Percentiles rank a stretch among this genome's conserved stretches.
Conservation (phyloP, 208 protist species). For the Sergeia podlipaevii region DNA sequence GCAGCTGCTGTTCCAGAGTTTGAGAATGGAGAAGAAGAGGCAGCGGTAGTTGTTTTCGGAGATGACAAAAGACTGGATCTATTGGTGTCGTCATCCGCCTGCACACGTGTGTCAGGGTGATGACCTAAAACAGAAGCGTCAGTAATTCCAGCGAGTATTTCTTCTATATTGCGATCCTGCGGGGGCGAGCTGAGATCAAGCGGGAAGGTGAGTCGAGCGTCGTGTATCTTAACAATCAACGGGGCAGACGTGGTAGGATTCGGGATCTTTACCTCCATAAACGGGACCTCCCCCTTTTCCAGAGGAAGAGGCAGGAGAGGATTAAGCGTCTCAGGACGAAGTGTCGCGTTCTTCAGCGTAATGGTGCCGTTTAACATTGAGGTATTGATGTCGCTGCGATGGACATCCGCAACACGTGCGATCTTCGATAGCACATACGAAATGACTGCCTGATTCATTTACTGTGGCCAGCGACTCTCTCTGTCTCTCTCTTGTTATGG, state of each 20-base stretch:
- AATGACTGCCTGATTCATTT: conserved; percentile 67
- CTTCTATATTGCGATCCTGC: conserved; percentile 34
- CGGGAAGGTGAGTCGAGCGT: conserved; percentile 22
- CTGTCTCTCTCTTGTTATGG: too few species aligned
- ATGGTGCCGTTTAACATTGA: conserved; percentile 47
- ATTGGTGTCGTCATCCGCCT: conserved; percentile 9
- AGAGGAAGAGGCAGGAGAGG: conserved; percentile 54
- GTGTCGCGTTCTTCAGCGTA: conserved; percentile 38
- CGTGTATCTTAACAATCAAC: conserved; percentile 30
- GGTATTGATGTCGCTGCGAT: conserved; percentile 56
- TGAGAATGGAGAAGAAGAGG: background rate
- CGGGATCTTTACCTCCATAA: conserved; percentile 60
- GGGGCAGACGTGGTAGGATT: conserved; percentile 46
- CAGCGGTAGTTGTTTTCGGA: too few species aligned
- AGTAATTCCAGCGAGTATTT: conserved; percentile 51
- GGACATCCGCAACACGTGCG: conserved; percentile 70
- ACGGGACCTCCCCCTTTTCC: conserved; percentile 35
- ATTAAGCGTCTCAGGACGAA: conserved; percentile 55
- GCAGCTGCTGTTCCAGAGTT: conserved; percentile 7
- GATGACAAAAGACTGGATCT: too few species aligned
- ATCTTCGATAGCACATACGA: conserved; percentile 64
- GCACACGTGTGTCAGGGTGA: background rate
- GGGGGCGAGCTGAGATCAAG: conserved; percentile 21
- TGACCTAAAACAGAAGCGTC: conserved; percentile 44
- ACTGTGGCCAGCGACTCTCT: too few species aligned